A percentile compares a stretch with the other conserved stretches of the same genome.
phyloP scores from a whole-genome alignment of 2,329 filamentous ascomycete species.

The Penicillium concentricum region DNA sequence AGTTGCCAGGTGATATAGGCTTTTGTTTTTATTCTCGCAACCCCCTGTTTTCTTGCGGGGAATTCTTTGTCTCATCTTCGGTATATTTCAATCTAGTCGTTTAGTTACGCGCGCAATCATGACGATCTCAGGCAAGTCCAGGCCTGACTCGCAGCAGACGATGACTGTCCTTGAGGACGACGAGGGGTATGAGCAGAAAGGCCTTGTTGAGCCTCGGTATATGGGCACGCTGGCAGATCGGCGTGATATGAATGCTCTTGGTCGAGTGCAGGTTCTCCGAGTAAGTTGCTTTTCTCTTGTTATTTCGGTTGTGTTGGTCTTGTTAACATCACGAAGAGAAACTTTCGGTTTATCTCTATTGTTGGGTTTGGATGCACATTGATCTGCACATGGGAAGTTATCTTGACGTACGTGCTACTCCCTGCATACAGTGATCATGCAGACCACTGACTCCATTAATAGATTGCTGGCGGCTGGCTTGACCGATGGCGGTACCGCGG shows the following conservation, averaged over 20 bases:
- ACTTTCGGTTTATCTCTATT: constrained; percentile 47
- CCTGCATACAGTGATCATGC: background rate
- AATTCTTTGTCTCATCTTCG: background rate
- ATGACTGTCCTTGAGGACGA: constrained; percentile 15
- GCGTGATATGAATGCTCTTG: constrained; percentile 40
- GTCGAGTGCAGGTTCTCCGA: constrained; percentile 40
- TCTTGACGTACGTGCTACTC: constrained; percentile 36
- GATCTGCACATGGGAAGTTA: constrained; percentile 46
- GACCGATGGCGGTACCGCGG: constrained; percentile 39
- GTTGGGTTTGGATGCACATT: constrained; percentile 46
- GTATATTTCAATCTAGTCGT: background rate
- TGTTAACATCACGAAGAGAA: constrained; percentile 33
- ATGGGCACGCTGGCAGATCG: constrained; percentile 39
- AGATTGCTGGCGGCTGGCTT: constrained; percentile 33
- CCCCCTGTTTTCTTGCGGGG: background rate
- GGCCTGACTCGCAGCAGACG: constrained; percentile 13
- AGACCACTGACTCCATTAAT: constrained; percentile 11
- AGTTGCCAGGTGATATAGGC: background rate
- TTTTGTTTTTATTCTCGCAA: background rate
- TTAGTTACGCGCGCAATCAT: constrained; percentile 4
- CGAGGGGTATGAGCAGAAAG: constrained; percentile 23
- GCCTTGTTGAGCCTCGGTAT: constrained; percentile 36
- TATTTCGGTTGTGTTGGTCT: background rate
- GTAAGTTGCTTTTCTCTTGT: constrained; percentile 22
- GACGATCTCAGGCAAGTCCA: constrained; percentile 7